Evolutionary conservation across 129 eudicot species (phyloP), one percentile per base, ranked within the genome.

Genomic region (Pseudognaphalium luteoalbum): DNA sequence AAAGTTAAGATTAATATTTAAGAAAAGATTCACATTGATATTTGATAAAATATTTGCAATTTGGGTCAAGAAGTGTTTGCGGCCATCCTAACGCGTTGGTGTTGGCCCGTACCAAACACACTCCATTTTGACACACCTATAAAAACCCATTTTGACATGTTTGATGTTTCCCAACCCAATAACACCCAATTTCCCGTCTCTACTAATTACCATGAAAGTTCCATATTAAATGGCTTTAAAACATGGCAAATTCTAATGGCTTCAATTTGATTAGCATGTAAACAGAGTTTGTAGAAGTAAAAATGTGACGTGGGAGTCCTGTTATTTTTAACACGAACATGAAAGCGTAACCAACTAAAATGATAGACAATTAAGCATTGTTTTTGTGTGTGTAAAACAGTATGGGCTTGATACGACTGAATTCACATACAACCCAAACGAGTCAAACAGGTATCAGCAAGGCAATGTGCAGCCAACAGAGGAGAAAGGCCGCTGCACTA

Each of bases 381-480:
- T 59, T 28, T 21, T 60, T 71, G 25, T 42, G 58, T 60, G 17
- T 79, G n/a, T 66, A 22, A 50, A 74, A 39, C 87, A 93, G 98
- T 93, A 93, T 60, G 97, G 98, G 30, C 96, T 93, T 58, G 98
- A 93, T 81, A 93, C 97, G 4, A 81, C 97, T 17, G 98, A 93
- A 85, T 93, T 93, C 73, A 88, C 98, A 28, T 93, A 93, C 91
- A 93, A 91, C 76, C 98, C 98, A 25, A 78, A 87, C 37, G 97
- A 87, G 60, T 33, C 98, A 32, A 83, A 84, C 78, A 81, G 98
- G 76, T 15, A 82, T 81, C 96, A 79, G 80, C 93, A 87, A 71
- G 84, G 78, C 69, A 85, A 80, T n/a, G 68, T 77, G 21, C 97
- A 83, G 54, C 85, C 91, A 20, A 15, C 86, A 7, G 96, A 90